Evolutionary conservation across 805 yeast species (phyloP).

Genomic region (Blastobotrys mokoenaii): DNA sequence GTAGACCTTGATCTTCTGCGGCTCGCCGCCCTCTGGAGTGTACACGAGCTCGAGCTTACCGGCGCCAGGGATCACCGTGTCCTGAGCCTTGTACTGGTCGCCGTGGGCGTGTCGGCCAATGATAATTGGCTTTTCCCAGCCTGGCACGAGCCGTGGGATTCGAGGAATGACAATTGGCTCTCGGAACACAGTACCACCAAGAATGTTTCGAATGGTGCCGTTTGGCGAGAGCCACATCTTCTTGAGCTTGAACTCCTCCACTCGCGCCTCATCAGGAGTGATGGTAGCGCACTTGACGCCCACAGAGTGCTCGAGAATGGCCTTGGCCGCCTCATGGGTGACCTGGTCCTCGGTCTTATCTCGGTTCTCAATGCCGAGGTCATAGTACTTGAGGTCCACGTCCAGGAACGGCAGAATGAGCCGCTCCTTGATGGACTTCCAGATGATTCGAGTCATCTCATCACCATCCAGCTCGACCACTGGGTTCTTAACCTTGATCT

Average conservation of each 20-base stretch:
- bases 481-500: conserved; percentile 77
- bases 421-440: conserved; percentile 83
- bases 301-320: conserved; percentile 80
- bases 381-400: conserved; percentile 85
- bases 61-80: conserved; percentile 66
- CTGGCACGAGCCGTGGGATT: conserved; percentile 81
- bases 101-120: conserved; percentile 98
- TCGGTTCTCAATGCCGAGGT: conserved; percentile 77
- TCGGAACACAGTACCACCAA: conserved; percentile 95
- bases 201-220: conserved; percentile 90
- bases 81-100: conserved; percentile 93
- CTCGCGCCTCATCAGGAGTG: conserved; percentile 92
- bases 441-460: conserved; percentile 94
- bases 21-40: conserved; percentile 60
- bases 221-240: conserved; percentile 98
- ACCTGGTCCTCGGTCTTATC: conserved; percentile 84
- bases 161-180: conserved; percentile 89
- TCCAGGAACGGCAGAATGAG: conserved; percentile 79
- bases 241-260: conserved; percentile 79
- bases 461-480: conserved; percentile 97
- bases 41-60: conserved; percentile 74
- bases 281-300: conserved; percentile 97
- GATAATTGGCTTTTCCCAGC: conserved; percentile 92
- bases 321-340: conserved; percentile 82
- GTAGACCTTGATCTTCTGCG: conserved; percentile 51